A percentile compares a stretch with the other conserved stretches of the same genome.
Evolutionary conservation across 148 eudicot genomes (phyloP).

Genomic region (Euryodendron excelsum): DNA sequence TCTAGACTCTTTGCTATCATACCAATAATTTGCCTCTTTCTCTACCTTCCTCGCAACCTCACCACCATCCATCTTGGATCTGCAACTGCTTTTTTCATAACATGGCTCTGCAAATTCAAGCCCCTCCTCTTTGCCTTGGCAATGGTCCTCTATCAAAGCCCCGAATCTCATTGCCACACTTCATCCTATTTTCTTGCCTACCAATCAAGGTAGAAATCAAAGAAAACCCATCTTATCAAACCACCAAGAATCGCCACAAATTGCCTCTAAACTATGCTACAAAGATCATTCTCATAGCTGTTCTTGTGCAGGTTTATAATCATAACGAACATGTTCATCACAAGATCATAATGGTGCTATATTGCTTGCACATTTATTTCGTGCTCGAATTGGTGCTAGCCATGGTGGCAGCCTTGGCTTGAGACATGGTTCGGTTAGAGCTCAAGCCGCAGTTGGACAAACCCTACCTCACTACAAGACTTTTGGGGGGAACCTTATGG

Average conservation of each 20-base stretch:
- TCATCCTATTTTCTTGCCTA: slow-evolving; percentile 30
- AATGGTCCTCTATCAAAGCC: slow-evolving; percentile 18
- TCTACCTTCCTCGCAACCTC: slow-evolving; percentile 34
- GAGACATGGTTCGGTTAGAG: neutral
- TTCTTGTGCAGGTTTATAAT: no score
- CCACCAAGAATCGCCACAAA: neutral
- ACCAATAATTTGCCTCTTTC: slow-evolving; percentile 31
- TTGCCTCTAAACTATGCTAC: slow-evolving; percentile 12
- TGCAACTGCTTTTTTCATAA: slow-evolving; percentile 29
- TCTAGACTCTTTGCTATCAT: slow-evolving; percentile 26
- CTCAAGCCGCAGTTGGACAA: slow-evolving; percentile 19
- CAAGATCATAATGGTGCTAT: neutral
- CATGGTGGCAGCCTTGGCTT: neutral
- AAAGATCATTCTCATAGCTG: neutral
- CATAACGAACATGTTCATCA: neutral
- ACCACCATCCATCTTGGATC: slow-evolving; percentile 32
- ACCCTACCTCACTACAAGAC: slow-evolving; percentile 24
- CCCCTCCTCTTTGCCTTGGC: slow-evolving; percentile 35
- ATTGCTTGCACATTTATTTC: slow-evolving; percentile 12
- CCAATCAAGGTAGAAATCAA: slow-evolving; percentile 26
- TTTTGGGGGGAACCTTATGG: slow-evolving; percentile 28
- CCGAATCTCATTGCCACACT: slow-evolving; percentile 23
- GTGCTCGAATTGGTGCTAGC: slow-evolving; percentile 3
- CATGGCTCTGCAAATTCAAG: slow-evolving; percentile 55
- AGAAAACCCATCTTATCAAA: neutral